Evolutionary conservation across 1,139 yeast species (phyloP), one percentile per base, ranked within the genome.

Genomic region (Debaryomyces robertsiae): DNA sequence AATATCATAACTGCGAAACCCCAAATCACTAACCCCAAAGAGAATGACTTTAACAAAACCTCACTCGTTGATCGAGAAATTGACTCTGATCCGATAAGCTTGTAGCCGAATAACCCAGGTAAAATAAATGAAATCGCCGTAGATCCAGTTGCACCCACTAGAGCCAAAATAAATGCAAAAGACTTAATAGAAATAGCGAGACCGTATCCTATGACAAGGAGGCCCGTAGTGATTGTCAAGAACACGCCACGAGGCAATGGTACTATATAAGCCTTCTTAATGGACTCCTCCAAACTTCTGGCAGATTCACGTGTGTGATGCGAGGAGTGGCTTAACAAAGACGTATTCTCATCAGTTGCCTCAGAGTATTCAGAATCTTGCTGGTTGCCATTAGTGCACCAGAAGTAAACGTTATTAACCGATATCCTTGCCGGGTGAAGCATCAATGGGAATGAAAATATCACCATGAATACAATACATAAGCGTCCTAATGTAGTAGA

Each of bases 361-460:
- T 41, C 44, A 18, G 11, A 17, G 9, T n/a, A 30, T 18, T 17
- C 32, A 17, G 23, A 17, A 13, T 39, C 38, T 19, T 36, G 29
- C 9, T 41, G 23, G 13, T 18, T 24, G 7, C 41, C 17, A 16
- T 44, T 43, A 28, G 33, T 37, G 14, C 75, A 36, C 78, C 86
- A 83, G 54, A 76, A 77, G 41, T 76, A 63, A 48, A 91, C 79
- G 61, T 91, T 89, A 59, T 88, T 85, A 24, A 84, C 70, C 1
- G 97, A 87, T 22, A 88, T 82, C 43, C 98, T 72, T 36, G 95
- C 87, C 1, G 98, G 98, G 59, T 91, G 96, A 55, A 89, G 79
- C 84, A 91, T 86, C 50, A 93, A 73, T 14, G 98, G 98, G 67
- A 84, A 93, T 6, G 96, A 86, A 47, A 93, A 77, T 9, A 87